phyloP scores from a whole-genome alignment of 2,329 filamentous ascomycete genomes.

The Pseudopyrenochaeta lycopersici region DNA sequence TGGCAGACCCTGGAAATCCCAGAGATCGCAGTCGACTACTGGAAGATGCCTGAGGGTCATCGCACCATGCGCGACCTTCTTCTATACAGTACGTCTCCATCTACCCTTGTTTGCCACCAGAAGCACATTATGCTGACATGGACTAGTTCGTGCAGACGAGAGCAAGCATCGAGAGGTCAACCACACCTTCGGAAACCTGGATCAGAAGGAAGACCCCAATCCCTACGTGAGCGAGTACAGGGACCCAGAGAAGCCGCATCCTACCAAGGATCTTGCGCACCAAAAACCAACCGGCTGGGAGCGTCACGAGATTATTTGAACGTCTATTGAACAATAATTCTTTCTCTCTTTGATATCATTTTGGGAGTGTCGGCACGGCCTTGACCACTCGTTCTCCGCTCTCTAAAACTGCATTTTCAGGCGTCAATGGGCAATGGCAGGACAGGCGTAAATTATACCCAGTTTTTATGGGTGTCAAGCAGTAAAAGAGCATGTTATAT shows the following conservation, averaged over 20 bases:
- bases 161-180: conserved; percentile 85
- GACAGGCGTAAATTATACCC: conserved; percentile 9
- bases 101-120: not conserved
- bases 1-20: conserved; percentile 84
- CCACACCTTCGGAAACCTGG: conserved; percentile 88
- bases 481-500: not conserved
- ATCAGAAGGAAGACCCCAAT: conserved; percentile 88
- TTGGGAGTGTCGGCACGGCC: not conserved
- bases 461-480: not conserved
- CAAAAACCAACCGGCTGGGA: conserved; percentile 81
- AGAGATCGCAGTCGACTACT: conserved; percentile 90
- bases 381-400: conserved; percentile 4
- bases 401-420: conserved; percentile 9
- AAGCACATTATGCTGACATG: conserved; percentile 10
- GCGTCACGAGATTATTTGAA: conserved; percentile 67
- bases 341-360: not conserved
- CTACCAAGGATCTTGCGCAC: conserved; percentile 71
- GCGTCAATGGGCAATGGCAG: conserved; percentile 9
- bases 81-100: conserved; percentile 74
- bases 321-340: not conserved
- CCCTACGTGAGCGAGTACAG: conserved; percentile 89
- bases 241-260: conserved; percentile 71
- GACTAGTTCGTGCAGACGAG: conserved; percentile 48
- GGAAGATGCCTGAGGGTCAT: conserved; percentile 88
- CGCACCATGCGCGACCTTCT: conserved; percentile 87